These are phyloP conservation scores for Morella rubra DNA, from an alignment of 306 rosid species.

Conservation along the genomic window DNA sequence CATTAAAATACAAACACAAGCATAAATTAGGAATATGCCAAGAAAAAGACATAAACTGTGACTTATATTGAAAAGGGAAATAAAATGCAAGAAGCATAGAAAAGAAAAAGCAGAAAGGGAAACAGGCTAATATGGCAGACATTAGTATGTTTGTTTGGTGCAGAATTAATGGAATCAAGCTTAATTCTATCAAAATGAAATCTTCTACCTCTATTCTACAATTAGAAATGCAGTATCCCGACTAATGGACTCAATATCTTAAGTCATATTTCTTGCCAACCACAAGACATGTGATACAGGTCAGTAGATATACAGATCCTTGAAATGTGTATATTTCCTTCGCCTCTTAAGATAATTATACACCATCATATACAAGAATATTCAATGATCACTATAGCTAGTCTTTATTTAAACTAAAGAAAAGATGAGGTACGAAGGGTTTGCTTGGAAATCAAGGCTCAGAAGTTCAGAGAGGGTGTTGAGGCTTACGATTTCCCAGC, in stretches of 20 bases:
- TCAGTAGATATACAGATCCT: not conserved
- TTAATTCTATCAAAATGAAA: not conserved
- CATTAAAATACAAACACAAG: slow-evolving; percentile 15
- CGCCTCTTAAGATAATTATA: not conserved
- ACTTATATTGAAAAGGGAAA: not conserved
- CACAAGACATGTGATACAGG: not conserved
- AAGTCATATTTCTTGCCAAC: not conserved
- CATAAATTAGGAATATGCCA: no score
- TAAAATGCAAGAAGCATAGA: not conserved
- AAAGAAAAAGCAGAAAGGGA: not conserved
- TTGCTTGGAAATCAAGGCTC: not conserved
- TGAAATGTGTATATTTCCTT: not conserved
- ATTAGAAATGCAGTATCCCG: no score
- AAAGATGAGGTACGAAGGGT: not conserved
- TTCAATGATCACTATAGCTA: not conserved
- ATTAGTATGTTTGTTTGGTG: not conserved
- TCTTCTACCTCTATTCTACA: no score
- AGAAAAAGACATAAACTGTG: not conserved
- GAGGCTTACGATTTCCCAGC: slow-evolving; percentile 78
- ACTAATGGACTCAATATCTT: not conserved
- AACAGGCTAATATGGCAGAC: not conserved
- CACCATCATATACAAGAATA: not conserved
- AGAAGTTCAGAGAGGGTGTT: not conserved
- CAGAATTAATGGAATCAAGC: not conserved
- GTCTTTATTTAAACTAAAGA: not conserved